phyloP scores from a whole-genome alignment of 2,329 filamentous ascomycete genomes.

The Sphaerostilbella broomeana region DNA sequence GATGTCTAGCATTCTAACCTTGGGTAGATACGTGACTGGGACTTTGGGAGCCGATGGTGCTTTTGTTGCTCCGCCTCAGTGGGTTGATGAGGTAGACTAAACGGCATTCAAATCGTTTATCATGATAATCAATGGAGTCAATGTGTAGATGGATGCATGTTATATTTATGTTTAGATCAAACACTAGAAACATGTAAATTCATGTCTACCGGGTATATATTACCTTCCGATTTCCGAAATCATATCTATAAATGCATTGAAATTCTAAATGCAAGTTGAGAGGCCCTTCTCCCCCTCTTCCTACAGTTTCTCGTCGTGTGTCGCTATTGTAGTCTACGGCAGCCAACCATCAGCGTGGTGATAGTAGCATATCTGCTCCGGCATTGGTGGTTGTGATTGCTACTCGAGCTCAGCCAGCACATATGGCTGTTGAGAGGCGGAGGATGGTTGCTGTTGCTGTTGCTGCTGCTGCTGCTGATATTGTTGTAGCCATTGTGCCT shows the following conservation, averaged over 20 bases:
- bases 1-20: not conserved
- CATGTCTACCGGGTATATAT: too few relatives aligned
- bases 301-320: conserved; percentile 20
- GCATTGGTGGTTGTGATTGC: conserved; percentile 16
- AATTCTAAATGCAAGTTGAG: too few relatives aligned
- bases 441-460: not conserved
- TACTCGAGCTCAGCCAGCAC: not conserved
- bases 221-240: too few relatives aligned
- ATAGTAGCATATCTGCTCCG: conserved; percentile 25
- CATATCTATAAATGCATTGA: too few relatives aligned
- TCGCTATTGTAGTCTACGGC: conserved; percentile 15
- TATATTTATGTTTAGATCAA: too few relatives aligned
- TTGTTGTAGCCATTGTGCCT: not conserved
- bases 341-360: conserved; percentile 27
- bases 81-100: conserved; percentile 29
- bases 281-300: too few relatives aligned
- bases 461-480: not conserved
- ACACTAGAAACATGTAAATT: too few relatives aligned
- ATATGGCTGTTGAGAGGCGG: too few relatives aligned
- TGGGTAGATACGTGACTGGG: conserved; percentile 36
- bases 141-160: too few relatives aligned
- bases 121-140: too few relatives aligned
- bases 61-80: conserved; percentile 31
- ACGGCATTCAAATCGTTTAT: too few relatives aligned
- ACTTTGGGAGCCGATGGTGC: conserved; percentile 32